Percentiles rank a stretch among this genome's conserved stretches.
Conservation (phyloP, 2,329 filamentous ascomycete species). For the Sporothrix humicola region DNA sequence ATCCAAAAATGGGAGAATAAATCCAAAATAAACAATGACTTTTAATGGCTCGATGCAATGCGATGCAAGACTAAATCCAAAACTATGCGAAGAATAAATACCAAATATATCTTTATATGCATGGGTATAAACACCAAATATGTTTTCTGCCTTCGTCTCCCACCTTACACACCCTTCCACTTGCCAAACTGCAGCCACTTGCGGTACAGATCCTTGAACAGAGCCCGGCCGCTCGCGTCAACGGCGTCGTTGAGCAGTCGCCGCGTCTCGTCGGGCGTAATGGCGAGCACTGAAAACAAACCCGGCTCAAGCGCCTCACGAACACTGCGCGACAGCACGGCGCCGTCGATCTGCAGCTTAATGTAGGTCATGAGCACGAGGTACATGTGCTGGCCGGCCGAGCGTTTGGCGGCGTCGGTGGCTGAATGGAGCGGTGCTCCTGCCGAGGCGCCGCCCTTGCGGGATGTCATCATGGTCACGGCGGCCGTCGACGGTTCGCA, state of each 20-base stretch:
- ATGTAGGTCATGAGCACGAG: conserved; percentile 64
- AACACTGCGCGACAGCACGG: conserved; percentile 55
- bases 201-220: conserved; percentile 64
- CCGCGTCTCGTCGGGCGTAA: conserved; percentile 60
- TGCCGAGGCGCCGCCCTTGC: background rate
- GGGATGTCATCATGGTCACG: conserved; percentile 48
- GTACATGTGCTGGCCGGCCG: conserved; percentile 67
- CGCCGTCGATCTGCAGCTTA: conserved; percentile 62
- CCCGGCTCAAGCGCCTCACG: conserved; percentile 63
- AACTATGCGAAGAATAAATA: background rate
- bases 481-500: conserved; percentile 64
- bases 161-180: conserved; percentile 62
- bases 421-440: conserved; percentile 59
- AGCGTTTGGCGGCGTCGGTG: conserved; percentile 65
- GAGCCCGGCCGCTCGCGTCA: conserved; percentile 63
- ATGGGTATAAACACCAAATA: conserved; percentile 3
- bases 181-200: conserved; percentile 67
- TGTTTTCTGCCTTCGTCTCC: background rate
- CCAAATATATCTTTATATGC: background rate
- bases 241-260: conserved; percentile 65
- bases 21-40: conserved; percentile 2
- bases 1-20: background rate
- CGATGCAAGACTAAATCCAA: background rate
- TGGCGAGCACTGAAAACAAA: conserved; percentile 63
- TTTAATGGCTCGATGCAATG: background rate